Evolutionary conservation across 2,329 filamentous ascomycete genomes (phyloP), one percentile per base, ranked within the genome.

Genomic region (Cordyceps fumosorosea): DNA sequence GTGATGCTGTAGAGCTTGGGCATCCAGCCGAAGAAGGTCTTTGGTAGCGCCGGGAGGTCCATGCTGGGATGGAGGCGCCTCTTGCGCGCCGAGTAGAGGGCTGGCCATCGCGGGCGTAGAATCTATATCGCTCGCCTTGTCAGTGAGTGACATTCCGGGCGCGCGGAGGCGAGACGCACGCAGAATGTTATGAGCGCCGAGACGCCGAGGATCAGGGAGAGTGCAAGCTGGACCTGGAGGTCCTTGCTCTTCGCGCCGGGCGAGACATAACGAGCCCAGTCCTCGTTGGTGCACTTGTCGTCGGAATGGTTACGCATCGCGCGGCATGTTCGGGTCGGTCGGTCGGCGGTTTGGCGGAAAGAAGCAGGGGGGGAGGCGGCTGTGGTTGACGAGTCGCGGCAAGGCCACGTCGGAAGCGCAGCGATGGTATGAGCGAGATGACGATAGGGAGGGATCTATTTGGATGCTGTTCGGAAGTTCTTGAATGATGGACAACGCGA

Each of bases 11-110:
- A 95, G 47, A 99, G 77, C 3, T 87, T 86, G 1, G 92, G 87
- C 53, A 99, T 95, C 95, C 95, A 99, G 70, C 93, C 93, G 67
- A 98, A 90, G 70, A 96, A 87, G 52, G 85, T 89, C 71, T 93
- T 85, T 20, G 93, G 90, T 11, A 99, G 83, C 40, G 88, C 82
- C 7, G 95, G 96, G 22, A 98, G 80, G 34, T 81, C 76, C 64
- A 80, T 76, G 34, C 76, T 73, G 45, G 79, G 78, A 70, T 87
- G 80, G 67, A 85, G 85, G 66, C 89, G 87, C 69, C 88, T 87
- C 76, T 93, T 95, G 63, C 95, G 86, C 53, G 95, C 95, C 37
- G 92, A 89, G 73, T 98, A 99, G 1, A 99, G 83, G 24, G 87
- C 83, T 55, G 90, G 89, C 95, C 95, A 99, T 85, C 91, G 87